Percentiles rank a stretch among this genome's conserved stretches.
Evolutionary conservation across 2,329 filamentous ascomycete species (phyloP).

Genomic region (Aspergillus carbonarius): DNA sequence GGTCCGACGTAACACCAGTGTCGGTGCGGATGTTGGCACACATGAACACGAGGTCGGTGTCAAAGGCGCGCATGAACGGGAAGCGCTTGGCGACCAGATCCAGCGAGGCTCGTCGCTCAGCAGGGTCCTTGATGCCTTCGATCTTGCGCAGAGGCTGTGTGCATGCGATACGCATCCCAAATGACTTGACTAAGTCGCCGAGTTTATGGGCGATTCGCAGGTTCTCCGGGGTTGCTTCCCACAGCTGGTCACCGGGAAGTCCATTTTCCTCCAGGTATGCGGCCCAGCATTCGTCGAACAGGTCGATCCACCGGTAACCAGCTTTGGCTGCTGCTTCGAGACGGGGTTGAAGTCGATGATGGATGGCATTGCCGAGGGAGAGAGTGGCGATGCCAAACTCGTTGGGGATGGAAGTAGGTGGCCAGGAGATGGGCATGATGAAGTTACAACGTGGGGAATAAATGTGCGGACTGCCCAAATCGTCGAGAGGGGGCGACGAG

Average conservation of each 20-base stretch:
- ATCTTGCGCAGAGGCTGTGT: constrained; percentile 35
- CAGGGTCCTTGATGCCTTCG: constrained; percentile 31
- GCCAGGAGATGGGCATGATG: constrained; percentile 18
- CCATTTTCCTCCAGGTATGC: constrained; percentile 31
- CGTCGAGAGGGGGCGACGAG: neutral
- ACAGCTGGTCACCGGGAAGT: constrained; percentile 24
- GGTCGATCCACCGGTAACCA: constrained; percentile 33
- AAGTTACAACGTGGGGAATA: neutral
- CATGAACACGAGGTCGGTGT: constrained; percentile 37
- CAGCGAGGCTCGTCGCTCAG: constrained; percentile 24
- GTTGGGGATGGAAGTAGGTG: constrained; percentile 16
- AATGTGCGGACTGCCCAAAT: neutral
- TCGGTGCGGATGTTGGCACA: constrained; percentile 35
- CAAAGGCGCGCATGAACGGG: constrained; percentile 37
- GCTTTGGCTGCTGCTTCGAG: constrained; percentile 31
- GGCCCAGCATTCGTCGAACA: constrained; percentile 39
- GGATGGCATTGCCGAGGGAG: constrained; percentile 31
- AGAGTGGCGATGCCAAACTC: constrained; percentile 34
- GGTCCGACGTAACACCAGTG: constrained; percentile 30
- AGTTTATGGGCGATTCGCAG: constrained; percentile 27
- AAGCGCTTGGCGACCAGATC: constrained; percentile 34
- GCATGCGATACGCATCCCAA: constrained; percentile 34
- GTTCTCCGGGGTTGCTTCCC: constrained; percentile 31
- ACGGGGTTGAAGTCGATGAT: constrained; percentile 28
- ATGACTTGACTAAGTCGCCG: constrained; percentile 28